A percentile compares a stretch with the other conserved stretches of the same genome.
Evolutionary conservation across 768 basidiomycete genomes (phyloP).

Genomic region (Lactarius sanguifluus): DNA sequence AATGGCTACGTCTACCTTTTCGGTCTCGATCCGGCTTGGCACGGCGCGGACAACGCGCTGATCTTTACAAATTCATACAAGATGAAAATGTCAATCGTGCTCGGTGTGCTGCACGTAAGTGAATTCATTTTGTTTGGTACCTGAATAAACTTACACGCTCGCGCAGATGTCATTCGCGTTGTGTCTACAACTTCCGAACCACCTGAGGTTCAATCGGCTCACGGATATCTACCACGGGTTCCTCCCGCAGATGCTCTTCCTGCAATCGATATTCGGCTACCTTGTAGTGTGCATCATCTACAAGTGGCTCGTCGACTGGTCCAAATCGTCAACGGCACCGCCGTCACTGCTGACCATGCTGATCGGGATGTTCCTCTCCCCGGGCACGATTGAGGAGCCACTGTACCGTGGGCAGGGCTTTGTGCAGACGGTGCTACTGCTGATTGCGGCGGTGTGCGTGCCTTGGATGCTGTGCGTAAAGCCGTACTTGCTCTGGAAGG

Average conservation of each 20-base stretch:
- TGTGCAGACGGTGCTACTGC: slow-evolving; percentile 75
- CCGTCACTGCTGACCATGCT: slow-evolving; percentile 95
- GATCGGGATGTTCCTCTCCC: slow-evolving; percentile 93
- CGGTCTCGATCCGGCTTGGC: slow-evolving; percentile 94
- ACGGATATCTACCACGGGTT: slow-evolving; percentile 93
- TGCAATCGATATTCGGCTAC: slow-evolving; percentile 98
- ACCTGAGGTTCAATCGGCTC: slow-evolving; percentile 86
- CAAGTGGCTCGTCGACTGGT: slow-evolving; percentile 98
- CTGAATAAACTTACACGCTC: neutral
- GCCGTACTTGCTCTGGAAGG: slow-evolving; percentile 89
- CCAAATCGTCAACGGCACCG: slow-evolving; percentile 59
- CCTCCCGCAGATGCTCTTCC: slow-evolving; percentile 95
- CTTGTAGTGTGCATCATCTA: slow-evolving; percentile 91
- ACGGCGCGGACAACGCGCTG: slow-evolving; percentile 85
- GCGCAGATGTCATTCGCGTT: slow-evolving; percentile 96
- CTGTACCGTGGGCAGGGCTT: slow-evolving; percentile 87
- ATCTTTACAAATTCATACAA: slow-evolving; percentile 99
- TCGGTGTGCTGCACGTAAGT: slow-evolving; percentile 94
- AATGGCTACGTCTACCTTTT: slow-evolving; percentile 85
- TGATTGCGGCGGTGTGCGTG: slow-evolving; percentile 82
- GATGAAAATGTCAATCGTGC: slow-evolving; percentile 99
- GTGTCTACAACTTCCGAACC: slow-evolving; percentile 94
- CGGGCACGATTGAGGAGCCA: slow-evolving; percentile 75
- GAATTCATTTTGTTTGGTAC: slow-evolving; percentile 13
- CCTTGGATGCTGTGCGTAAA: slow-evolving; percentile 94